Evolutionary conservation across 2,329 filamentous ascomycete genomes (phyloP).

Genomic region (Xylaria sp.): DNA sequence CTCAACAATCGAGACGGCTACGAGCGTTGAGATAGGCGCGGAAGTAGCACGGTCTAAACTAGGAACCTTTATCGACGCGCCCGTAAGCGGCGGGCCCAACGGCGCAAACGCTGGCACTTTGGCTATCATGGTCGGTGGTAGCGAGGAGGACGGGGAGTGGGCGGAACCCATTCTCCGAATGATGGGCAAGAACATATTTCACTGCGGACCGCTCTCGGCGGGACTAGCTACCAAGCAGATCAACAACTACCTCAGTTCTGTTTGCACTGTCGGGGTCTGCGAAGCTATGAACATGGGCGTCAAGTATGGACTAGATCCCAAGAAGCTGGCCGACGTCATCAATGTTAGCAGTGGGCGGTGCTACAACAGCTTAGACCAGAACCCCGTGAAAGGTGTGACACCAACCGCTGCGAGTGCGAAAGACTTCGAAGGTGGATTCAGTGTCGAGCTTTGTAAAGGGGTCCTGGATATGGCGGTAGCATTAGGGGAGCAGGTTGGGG

Average conservation of each 20-base stretch:
- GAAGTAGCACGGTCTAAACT: constrained; percentile 22
- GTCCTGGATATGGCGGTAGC: constrained; percentile 33
- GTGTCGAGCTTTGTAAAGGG: constrained; percentile 34
- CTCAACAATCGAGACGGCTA: constrained; percentile 29
- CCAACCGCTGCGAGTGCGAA: constrained; percentile 26
- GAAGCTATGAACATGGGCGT: constrained; percentile 36
- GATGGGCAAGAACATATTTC: constrained; percentile 32
- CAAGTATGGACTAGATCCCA: constrained; percentile 31
- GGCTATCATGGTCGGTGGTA: constrained; percentile 31
- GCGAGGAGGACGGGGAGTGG: constrained; percentile 29
- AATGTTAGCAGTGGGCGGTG: constrained; percentile 33
- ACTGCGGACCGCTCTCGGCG: constrained; percentile 27
- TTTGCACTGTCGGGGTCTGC: constrained; percentile 32
- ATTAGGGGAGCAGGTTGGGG: constrained; percentile 28
- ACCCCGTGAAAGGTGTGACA: constrained; percentile 32
- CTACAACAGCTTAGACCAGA: constrained; percentile 33
- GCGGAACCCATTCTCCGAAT: constrained; percentile 26
- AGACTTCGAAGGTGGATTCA: constrained; percentile 32
- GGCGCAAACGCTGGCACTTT: constrained; percentile 28
- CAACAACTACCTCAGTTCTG: constrained; percentile 34
- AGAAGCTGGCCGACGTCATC: constrained; percentile 31
- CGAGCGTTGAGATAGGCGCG: constrained; percentile 29
- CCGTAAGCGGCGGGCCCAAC: constrained; percentile 33
- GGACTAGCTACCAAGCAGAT: constrained; percentile 34
- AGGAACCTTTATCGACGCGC: constrained; percentile 32